These are phyloP conservation scores for Gautieria morchelliformis DNA, from an alignment of 768 basidiomycete genomes.

Conservation along the genomic window DNA sequence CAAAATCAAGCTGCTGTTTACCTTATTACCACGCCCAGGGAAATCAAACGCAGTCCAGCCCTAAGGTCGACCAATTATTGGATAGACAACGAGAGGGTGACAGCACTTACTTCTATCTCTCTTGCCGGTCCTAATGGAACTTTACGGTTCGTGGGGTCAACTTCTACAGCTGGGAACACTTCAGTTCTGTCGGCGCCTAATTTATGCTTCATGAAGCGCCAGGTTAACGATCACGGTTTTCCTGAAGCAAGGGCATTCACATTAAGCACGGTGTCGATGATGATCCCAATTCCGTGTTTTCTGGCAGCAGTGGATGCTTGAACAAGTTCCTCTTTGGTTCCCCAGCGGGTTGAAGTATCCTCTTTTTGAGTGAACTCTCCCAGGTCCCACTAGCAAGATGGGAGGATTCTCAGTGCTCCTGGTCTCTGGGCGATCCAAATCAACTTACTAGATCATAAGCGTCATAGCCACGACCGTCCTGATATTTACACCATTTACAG, in stretches of 20 bases:
- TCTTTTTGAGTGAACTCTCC: slow-evolving; percentile 81
- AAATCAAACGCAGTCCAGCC: slow-evolving; percentile 86
- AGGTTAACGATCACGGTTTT: background rate
- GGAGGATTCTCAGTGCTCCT: background rate
- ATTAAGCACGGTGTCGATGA: slow-evolving; percentile 86
- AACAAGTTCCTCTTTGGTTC: slow-evolving; percentile 71
- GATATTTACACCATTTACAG: slow-evolving; percentile 3
- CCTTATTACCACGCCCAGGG: slow-evolving; percentile 64
- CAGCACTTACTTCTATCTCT: slow-evolving; percentile 52
- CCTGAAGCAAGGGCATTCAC: slow-evolving; percentile 29
- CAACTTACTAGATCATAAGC: slow-evolving; percentile 69
- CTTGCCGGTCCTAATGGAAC: slow-evolving; percentile 46
- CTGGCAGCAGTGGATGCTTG: slow-evolving; percentile 59
- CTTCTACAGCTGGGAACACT: slow-evolving; percentile 57
- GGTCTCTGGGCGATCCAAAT: background rate
- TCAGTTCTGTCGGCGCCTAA: slow-evolving; percentile 76
- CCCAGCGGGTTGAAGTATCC: slow-evolving; percentile 70
- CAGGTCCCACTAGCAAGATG: slow-evolving; percentile 60
- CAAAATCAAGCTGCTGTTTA: slow-evolving; percentile 19
- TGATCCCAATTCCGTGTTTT: slow-evolving; percentile 57
- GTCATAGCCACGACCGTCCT: slow-evolving; percentile 75
- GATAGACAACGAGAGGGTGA: background rate
- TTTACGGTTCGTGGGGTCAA: slow-evolving; percentile 58
- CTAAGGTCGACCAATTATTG: slow-evolving; percentile 25
- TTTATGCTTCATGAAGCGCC: slow-evolving; percentile 48